Percentiles rank a stretch among this genome's conserved stretches.
phyloP scores from a whole-genome alignment of 2,329 filamentous ascomycete genomes.

The Phyllosticta capitalensis region DNA sequence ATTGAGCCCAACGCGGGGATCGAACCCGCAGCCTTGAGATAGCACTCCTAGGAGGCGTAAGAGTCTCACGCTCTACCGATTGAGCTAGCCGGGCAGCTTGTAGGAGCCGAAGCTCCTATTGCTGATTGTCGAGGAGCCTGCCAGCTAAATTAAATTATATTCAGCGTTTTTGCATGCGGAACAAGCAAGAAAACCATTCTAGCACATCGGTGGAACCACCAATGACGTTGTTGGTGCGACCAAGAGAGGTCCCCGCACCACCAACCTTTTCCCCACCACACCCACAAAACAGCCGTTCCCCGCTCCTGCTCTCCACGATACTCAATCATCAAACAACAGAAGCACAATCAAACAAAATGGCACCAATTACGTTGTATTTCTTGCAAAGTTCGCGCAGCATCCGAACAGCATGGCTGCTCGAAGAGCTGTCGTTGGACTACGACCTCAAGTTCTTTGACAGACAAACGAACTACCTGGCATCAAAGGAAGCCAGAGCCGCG shows the following conservation, averaged over 20 bases:
- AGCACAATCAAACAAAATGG: neutral
- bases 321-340: neutral
- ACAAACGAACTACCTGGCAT: constrained; percentile 29
- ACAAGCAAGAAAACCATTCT: too few relatives aligned
- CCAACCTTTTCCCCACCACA: too few relatives aligned
- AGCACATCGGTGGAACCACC: too few relatives aligned
- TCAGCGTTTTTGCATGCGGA: too few relatives aligned
- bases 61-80: constrained; percentile 35
- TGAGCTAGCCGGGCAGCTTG: constrained; percentile 17
- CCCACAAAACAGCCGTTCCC: too few relatives aligned
- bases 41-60: constrained; percentile 15
- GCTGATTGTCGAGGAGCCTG: neutral
- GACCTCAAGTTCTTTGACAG: constrained; percentile 32
- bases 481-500: constrained; percentile 33
- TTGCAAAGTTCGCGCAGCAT: constrained; percentile 38
- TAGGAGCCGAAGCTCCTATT: neutral
- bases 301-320: too few relatives aligned
- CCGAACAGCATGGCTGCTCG: constrained; percentile 38
- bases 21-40: constrained; percentile 12
- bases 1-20: constrained; percentile 12
- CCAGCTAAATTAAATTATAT: too few relatives aligned
- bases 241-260: too few relatives aligned
- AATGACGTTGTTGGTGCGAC: too few relatives aligned
- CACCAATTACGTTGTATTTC: constrained; percentile 36
- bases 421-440: constrained; percentile 36